Base-by-base conservation (phyloP, 768 basidiomycete genomes). In the Boletales sp. region DNA sequence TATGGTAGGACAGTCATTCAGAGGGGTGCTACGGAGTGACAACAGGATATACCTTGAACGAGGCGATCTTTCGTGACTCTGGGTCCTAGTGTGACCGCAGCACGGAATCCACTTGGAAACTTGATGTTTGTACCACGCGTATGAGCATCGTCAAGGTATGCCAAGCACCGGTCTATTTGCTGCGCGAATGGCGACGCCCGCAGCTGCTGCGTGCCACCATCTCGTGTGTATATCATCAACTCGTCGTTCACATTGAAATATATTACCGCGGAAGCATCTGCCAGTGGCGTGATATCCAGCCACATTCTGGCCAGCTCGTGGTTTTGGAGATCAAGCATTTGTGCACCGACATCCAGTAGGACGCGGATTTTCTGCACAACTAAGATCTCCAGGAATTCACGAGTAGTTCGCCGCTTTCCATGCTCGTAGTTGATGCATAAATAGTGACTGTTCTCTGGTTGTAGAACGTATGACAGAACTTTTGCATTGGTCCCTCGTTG, bases 281-380 rank as follows among this genome's bases (percentile, higher is more conserved):
- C 21, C 21, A 21, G 4, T 21, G 21, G 35, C 12, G 39, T 55
- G 31, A 50, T 50, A 18, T 40, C 38, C 6, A 80, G 63, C 79
- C 78, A 80, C 5, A 54, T 41, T 19, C 51, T 34, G 8, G 66
- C 73, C 3, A 80, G 45, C 17, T 74, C 63, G 6, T 56, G 38
- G 50, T 76, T 80, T 21, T 64, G 60, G 48, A 79, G 63, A 38
- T 82, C 79, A 10, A 82, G 62, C 64, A 82, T 76, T 54, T 80
- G 78, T 0, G 78, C 78, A 4, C 78, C 79, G n/a, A 80, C 75
- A 49, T 80, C 78, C 9, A 80, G 60, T 17, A 80, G 59, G 10
- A 79, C 75, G 37, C 66, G 66, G 15, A 78, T 61, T 13, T 64
- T 47, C 47, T 73, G 65, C 8, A 51, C 18, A 8, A 69, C 60